phyloP scores from a whole-genome alignment of 2,329 filamentous ascomycete genomes.

The Colletotrichum cuscutae region DNA sequence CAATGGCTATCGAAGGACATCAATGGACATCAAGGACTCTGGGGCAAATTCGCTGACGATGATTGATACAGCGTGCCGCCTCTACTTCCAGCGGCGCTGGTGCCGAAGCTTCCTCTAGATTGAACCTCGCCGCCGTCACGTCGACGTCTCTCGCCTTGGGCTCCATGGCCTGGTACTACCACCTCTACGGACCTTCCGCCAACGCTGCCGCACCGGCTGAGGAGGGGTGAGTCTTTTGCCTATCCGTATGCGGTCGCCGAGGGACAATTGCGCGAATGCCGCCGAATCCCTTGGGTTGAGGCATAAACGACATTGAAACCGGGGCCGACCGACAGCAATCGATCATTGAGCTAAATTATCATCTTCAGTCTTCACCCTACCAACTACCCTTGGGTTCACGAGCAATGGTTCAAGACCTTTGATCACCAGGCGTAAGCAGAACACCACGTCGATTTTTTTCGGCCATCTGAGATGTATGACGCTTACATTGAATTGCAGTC shows the following conservation, averaged over 20 bases:
- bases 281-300: conserved; percentile 29
- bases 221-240: conserved; percentile 84
- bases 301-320: conserved; percentile 33
- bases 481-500: conserved; percentile 62
- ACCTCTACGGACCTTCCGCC: conserved; percentile 89
- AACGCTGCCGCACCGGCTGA: conserved; percentile 93
- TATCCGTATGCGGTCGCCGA: conserved; percentile 21
- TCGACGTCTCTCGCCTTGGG: conserved; percentile 89
- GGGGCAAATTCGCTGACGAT: conserved; percentile 50
- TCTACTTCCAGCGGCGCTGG: conserved; percentile 81
- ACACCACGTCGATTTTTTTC: neutral
- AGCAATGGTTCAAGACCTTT: conserved; percentile 93
- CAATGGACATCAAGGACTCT: conserved; percentile 26
- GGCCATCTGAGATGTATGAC: conserved; percentile 1
- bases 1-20: conserved; percentile 36
- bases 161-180: conserved; percentile 96
- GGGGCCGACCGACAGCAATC: conserved; percentile 12
- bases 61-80: conserved; percentile 64
- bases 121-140: conserved; percentile 87
- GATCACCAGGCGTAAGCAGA: conserved; percentile 90
- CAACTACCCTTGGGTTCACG: conserved; percentile 94
- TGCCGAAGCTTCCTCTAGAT: conserved; percentile 77
- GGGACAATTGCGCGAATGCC: conserved; percentile 6
- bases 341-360: conserved; percentile 16
- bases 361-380: conserved; percentile 83